phyloP scores from a whole-genome alignment of 2,329 filamentous ascomycete species.

The Aspergillus sclerotialis region DNA sequence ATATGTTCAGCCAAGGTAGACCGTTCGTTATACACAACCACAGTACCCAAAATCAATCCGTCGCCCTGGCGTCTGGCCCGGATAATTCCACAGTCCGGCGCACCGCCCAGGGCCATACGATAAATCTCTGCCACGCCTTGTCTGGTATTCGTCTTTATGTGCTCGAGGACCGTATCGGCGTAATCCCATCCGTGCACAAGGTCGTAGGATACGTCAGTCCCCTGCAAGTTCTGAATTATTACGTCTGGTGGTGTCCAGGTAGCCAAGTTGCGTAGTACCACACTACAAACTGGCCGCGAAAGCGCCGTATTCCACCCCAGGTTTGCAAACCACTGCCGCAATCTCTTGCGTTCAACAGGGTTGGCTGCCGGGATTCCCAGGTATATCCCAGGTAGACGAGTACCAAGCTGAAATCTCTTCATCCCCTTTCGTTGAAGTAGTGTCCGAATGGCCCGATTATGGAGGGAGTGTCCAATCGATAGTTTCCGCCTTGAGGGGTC shows the following conservation, averaged over 20 bases:
- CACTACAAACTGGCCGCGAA: slow-evolving; percentile 59
- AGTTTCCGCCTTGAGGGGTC: slow-evolving; percentile 79
- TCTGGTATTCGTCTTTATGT: slow-evolving; percentile 66
- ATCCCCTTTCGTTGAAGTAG: slow-evolving; percentile 65
- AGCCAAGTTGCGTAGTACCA: slow-evolving; percentile 65
- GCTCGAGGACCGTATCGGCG: slow-evolving; percentile 63
- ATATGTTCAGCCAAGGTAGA: slow-evolving; percentile 64
- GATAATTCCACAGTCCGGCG: slow-evolving; percentile 70
- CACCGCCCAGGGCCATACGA: slow-evolving; percentile 64
- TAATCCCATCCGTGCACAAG: slow-evolving; percentile 75
- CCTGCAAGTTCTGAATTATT: slow-evolving; percentile 64
- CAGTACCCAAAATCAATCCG: slow-evolving; percentile 64
- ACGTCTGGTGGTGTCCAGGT: slow-evolving; percentile 72
- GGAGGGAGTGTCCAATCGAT: slow-evolving; percentile 83
- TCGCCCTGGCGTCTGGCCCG: slow-evolving; percentile 67
- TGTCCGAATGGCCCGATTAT: slow-evolving; percentile 73
- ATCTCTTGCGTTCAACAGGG: slow-evolving; percentile 50
- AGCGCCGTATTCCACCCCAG: slow-evolving; percentile 75
- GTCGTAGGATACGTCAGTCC: slow-evolving; percentile 71
- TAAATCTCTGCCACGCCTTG: slow-evolving; percentile 77
- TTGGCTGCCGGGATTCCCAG: slow-evolving; percentile 72
- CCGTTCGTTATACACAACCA: slow-evolving; percentile 68
- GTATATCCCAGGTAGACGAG: slow-evolving; percentile 75
- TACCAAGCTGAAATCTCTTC: slow-evolving; percentile 74
- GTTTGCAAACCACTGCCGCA: slow-evolving; percentile 79